A percentile compares a stretch with the other conserved stretches of the same genome.
These are phyloP conservation scores for Ambrosia hybrid DNA, from an alignment of 140 eudicot genomes.

Conservation along the genomic window DNA sequence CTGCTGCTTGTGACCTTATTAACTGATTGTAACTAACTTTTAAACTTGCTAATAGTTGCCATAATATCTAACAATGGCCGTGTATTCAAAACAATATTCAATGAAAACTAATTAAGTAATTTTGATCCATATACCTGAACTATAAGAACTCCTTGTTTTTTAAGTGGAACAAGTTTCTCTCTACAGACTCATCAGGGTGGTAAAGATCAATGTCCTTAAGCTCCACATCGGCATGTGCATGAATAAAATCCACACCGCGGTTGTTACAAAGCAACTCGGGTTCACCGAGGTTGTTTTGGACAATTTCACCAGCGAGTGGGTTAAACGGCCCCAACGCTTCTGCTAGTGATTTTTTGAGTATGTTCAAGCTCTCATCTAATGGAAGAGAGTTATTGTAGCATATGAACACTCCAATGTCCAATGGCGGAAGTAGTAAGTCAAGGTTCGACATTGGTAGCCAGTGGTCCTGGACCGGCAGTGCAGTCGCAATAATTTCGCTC, in stretches of 20 bases:
- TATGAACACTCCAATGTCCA: constrained; percentile 47
- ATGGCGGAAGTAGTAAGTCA: constrained; percentile 57
- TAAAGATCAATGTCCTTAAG: constrained; percentile 49
- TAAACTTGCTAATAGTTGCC: too few relatives aligned
- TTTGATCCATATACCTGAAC: constrained; percentile 48
- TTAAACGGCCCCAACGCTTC: constrained; percentile 40
- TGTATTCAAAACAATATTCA: not conserved
- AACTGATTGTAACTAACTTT: too few relatives aligned
- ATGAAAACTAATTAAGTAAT: not conserved
- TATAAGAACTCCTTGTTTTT: constrained; percentile 41
- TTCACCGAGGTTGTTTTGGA: constrained; percentile 39
- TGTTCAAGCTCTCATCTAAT: not conserved
- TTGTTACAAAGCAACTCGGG: constrained; percentile 59
- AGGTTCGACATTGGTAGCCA: constrained; percentile 61
- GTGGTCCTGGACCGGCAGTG: constrained; percentile 34
- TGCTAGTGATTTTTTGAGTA: constrained; percentile 49
- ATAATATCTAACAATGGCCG: too few relatives aligned
- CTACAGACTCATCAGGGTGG: constrained; percentile 39
- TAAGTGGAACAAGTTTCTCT: constrained; percentile 45
- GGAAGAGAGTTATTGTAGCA: constrained; percentile 37
- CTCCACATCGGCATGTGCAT: constrained; percentile 40
- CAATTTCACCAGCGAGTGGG: constrained; percentile 61
- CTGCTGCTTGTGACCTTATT: too few relatives aligned
- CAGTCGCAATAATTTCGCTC: constrained; percentile 40
- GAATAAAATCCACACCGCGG: constrained; percentile 56